Evolutionary conservation across 73 alveolate species (phyloP), one percentile per base, ranked within the genome.

Genomic region (Blepharisma japonicum): DNA sequence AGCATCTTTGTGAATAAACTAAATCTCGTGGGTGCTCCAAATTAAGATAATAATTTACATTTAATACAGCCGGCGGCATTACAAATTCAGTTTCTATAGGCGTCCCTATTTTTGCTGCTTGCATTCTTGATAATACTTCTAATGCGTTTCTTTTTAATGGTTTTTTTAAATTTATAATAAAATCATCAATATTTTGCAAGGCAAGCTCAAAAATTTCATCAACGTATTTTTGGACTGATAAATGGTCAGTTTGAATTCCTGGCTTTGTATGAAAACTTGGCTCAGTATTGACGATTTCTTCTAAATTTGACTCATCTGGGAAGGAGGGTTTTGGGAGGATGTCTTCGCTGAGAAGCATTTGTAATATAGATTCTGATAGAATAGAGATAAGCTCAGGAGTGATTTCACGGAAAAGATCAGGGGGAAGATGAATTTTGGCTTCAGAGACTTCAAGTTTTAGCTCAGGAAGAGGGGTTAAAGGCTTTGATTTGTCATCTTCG

Each of bases 141-240:
- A 70, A 47, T 18, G 80, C 71, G 14, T 45, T 25, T 45, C 61
- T 70, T n/a, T 45, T 45, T n/a, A 70, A 47, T 14, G 80, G 80
- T 14, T 9, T 45, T n/a, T 70, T 70, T 2, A 70, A 20, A 25
- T 45, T 23, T 45, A 18, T 45, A 7, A 18, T 1, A 9, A 70
- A 70, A 45, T 70, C 68, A 32, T 32, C 42, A 32, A 32, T 32
- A 11, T 70, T 47, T 7, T 14, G 0, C 2, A 14, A n/a, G 5
- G 47, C 38, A 14, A 14, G 11, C 6, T 8, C 14, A 25, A 61
- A 61, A 61, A 61, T 61, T 25, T 61, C 74, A 2, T 61, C 74
- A 61, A 61, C 74, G 23, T 61, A 61, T 39, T 8, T 25, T 18
- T 25, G 39, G 50, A 61, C 46, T 20, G 74, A n/a, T 14, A 25